phyloP scores from a whole-genome alignment of 106 monocot genomes.

The Phalaenopsis aphrodite region DNA sequence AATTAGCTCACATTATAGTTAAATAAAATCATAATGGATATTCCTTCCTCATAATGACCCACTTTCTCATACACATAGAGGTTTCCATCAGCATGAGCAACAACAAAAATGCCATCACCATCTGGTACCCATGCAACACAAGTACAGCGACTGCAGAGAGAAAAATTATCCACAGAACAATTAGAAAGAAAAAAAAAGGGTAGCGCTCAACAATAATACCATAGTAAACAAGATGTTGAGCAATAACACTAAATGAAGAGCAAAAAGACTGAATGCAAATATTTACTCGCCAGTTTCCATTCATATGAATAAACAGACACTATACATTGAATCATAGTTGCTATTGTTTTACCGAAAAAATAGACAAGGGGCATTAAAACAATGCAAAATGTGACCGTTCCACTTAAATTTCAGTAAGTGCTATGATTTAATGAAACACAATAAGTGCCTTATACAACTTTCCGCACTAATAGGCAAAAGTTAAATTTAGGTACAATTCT shows the following conservation, averaged over 20 bases:
- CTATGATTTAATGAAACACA: background rate
- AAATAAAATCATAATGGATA: background rate
- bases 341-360: background rate
- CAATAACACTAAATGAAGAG: background rate
- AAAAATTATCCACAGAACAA: background rate
- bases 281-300: background rate
- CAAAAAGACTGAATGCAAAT: background rate
- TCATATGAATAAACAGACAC: background rate
- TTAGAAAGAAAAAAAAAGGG: background rate
- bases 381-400: background rate
- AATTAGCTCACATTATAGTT: background rate
- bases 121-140: slow-evolving; percentile 77
- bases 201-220: background rate
- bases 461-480: background rate
- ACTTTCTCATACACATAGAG: slow-evolving; percentile 94
- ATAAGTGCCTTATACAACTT: background rate
- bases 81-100: slow-evolving; percentile 92
- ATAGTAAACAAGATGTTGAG: background rate
- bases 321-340: background rate
- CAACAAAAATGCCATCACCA: slow-evolving; percentile 70
- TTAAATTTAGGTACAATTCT: background rate
- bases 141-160: slow-evolving; percentile 64
- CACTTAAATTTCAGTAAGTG: background rate
- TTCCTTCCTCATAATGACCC: slow-evolving; percentile 4
- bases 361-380: background rate